Evolutionary conservation across 1,139 yeast genomes (phyloP), one percentile per base, ranked within the genome.

Genomic region (Candida mesenterica): DNA sequence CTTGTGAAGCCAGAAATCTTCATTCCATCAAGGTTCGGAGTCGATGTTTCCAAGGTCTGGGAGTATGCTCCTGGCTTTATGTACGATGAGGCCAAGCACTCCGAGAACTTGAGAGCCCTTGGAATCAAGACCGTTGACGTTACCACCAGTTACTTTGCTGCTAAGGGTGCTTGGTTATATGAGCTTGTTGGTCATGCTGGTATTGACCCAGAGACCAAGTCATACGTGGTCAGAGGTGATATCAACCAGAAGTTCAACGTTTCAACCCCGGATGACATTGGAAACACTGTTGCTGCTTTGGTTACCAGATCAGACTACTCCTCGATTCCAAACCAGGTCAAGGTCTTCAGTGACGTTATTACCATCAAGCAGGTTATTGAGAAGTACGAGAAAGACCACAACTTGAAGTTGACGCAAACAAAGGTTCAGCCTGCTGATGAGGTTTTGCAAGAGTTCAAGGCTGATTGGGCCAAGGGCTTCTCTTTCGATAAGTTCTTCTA

Each of bases 21-120:
- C 53, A 67, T 80, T 38, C 83, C 86, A 25, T 74, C 84, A 3
- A 84, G 79, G 50, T 80, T 75, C 46, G 87, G 87, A 29, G 50
- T 62, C 28, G 77, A 76, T 34, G 41, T 65, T 22, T 50, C 43
- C 7, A 46, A 52, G 12, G 53, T 50, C 14, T 40, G 45, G 6
- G 45, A 43, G 20, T 40, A 46, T 36, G 54, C 62, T 18, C 67
- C 68, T 3, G 66, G 65, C 1, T 61, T 65, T 44, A 50, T 75
- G 20, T 46, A 36, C 1, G 13, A 42, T 15, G 80, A 80, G 55
- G 33, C 51, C 1, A 53, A 47, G 1, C 77, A 72, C 48, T 58
- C 72, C 3, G 51, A 52, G 3, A 53, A 50, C 9, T 68, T 77
- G 18, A 59, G 78, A 46, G 55, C 48, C 8, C 52, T 52, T 15